Evolutionary conservation across 2,329 filamentous ascomycete genomes (phyloP).

Genomic region (Anthostomella pinea): DNA sequence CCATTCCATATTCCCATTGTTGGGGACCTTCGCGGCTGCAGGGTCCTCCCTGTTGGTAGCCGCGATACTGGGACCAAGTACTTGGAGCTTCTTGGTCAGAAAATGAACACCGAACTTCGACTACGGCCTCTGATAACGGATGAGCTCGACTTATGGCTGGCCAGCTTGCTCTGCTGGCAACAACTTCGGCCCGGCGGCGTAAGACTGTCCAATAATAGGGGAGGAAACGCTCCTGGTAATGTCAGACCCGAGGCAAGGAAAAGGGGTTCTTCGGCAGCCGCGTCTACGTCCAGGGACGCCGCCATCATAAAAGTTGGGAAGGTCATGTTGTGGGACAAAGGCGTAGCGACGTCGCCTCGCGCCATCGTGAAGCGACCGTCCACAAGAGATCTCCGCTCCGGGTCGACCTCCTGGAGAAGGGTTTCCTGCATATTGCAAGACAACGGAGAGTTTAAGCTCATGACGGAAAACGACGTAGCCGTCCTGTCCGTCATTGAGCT

Average conservation of each 20-base stretch:
- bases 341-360: conserved; percentile 51
- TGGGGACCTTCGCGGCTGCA: conserved; percentile 72
- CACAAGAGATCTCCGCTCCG: conserved; percentile 52
- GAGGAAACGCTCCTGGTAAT: conserved; percentile 32
- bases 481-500: conserved; percentile 82
- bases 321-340: conserved; percentile 87
- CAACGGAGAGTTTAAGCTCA: conserved; percentile 89
- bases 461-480: conserved; percentile 79
- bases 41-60: conserved; percentile 56
- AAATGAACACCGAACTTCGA: conserved; percentile 58
- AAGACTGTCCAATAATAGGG: conserved; percentile 48
- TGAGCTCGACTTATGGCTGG: conserved; percentile 77
- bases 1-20: conserved; percentile 65
- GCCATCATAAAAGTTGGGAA: conserved; percentile 95
- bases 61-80: conserved; percentile 45
- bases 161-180: conserved; percentile 78
- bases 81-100: conserved; percentile 53
- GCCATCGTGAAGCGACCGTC: conserved; percentile 57
- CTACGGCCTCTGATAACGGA: conserved; percentile 62
- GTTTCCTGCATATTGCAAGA: conserved; percentile 94
- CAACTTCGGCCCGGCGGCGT: conserved; percentile 62
- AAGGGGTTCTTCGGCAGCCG: conserved; percentile 37
- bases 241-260: conserved; percentile 43
- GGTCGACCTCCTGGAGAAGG: conserved; percentile 70
- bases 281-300: conserved; percentile 55